A percentile compares a stretch with the other conserved stretches of the same genome.
Conservation (phyloP, 768 basidiomycete genomes). For the Lentinula lateritia region DNA sequence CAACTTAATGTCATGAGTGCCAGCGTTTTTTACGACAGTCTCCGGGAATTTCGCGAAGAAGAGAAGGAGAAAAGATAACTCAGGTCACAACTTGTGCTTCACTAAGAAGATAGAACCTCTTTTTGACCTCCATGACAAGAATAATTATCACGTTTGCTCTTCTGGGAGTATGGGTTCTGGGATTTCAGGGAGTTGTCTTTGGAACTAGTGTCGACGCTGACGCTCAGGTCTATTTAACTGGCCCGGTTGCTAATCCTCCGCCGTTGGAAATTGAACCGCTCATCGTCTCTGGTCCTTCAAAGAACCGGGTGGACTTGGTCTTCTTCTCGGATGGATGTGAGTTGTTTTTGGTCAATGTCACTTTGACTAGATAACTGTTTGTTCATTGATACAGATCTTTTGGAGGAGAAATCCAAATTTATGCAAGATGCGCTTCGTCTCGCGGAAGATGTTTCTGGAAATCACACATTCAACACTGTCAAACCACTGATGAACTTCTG, state of each 20-base stretch:
- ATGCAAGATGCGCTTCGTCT: conserved; percentile 60
- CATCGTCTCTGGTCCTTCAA: conserved; percentile 52
- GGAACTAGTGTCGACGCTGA: neutral
- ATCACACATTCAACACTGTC: conserved; percentile 75
- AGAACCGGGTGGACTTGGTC: conserved; percentile 67
- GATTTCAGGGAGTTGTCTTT: neutral
- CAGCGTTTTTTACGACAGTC: neutral
- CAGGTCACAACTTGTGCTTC: neutral
- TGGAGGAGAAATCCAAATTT: conserved; percentile 56
- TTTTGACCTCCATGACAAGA: neutral
- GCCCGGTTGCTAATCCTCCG: conserved; percentile 21
- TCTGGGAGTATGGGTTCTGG: neutral
- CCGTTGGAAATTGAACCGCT: conserved; percentile 53
- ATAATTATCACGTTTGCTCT: neutral
- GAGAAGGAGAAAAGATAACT: neutral
- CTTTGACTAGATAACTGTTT: neutral
- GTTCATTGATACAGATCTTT: conserved; percentile 37
- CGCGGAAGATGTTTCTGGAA: conserved; percentile 62
- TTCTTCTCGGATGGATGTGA: conserved; percentile 78
- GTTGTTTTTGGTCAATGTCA: conserved; percentile 18
- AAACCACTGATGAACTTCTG: conserved; percentile 76
- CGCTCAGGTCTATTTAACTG: neutral
- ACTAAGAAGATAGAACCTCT: neutral
- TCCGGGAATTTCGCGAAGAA: neutral
- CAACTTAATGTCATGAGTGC: neutral